These are phyloP conservation scores for Saccharomycopsis fermentans DNA, from an alignment of 805 yeast species.

Conservation along the genomic window DNA sequence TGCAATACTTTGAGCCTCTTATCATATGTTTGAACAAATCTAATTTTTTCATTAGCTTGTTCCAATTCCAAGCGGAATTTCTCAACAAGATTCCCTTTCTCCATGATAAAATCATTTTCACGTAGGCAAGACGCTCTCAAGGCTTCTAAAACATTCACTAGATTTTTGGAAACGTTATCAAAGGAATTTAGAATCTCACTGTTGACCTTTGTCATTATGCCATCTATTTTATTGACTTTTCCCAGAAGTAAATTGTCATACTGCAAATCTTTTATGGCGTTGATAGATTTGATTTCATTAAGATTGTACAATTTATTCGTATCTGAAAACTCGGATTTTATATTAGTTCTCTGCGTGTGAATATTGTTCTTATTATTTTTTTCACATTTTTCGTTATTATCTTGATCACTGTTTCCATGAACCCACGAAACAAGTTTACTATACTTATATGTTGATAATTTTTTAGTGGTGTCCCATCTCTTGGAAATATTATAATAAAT, in stretches of 20 bases:
- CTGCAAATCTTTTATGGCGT: not conserved
- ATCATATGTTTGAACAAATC: constrained; percentile 13
- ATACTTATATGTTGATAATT: constrained; percentile 6
- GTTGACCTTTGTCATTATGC: not conserved
- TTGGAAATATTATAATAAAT: constrained; percentile 8
- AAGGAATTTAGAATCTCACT: not conserved
- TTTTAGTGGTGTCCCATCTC: constrained; percentile 4
- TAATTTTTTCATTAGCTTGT: constrained; percentile 12
- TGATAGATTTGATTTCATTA: not conserved
- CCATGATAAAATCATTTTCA: constrained; percentile 3
- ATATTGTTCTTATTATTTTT: not conserved
- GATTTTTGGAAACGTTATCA: constrained; percentile 11
- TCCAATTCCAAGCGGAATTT: constrained; percentile 10
- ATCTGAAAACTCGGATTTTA: not conserved
- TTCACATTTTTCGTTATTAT: not conserved
- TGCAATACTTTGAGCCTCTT: constrained; percentile 3
- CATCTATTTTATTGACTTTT: not conserved
- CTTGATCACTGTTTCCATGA: not conserved
- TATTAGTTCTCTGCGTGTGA: no score
- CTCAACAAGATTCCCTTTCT: constrained; percentile 11
- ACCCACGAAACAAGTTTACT: constrained; percentile 9
- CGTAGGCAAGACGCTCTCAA: constrained; percentile 1
- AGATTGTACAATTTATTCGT: not conserved
- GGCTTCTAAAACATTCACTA: constrained; percentile 10
- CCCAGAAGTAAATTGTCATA: not conserved